phyloP scores from a whole-genome alignment of 2,329 filamentous ascomycete species.

The Aspergillus texensis region DNA sequence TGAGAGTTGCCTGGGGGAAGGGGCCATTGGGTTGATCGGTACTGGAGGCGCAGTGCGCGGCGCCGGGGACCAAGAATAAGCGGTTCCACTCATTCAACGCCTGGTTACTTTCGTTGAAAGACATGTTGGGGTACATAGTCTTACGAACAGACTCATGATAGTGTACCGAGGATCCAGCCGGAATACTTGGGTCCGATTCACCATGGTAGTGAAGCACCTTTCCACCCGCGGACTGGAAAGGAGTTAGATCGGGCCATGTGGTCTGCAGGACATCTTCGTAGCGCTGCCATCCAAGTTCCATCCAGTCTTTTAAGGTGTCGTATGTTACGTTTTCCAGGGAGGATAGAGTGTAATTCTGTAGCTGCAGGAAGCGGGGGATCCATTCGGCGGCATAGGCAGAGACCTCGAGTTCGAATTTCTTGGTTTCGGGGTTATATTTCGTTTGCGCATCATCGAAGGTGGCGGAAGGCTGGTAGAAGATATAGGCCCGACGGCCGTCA shows the following conservation, averaged over 20 bases:
- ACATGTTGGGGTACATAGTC: conserved; percentile 52
- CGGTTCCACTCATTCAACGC: conserved; percentile 58
- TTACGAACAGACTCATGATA: conserved; percentile 58
- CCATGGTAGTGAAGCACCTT: conserved; percentile 64
- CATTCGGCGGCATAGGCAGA: conserved; percentile 43
- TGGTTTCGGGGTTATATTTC: conserved; percentile 27
- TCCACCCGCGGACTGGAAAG: conserved; percentile 54
- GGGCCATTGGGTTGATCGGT: conserved; percentile 45
- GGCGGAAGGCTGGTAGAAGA: conserved; percentile 34
- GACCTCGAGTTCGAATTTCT: conserved; percentile 33
- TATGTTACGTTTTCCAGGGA: conserved; percentile 56
- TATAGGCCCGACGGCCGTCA: conserved; percentile 44
- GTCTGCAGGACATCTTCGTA: conserved; percentile 59
- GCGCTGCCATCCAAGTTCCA: conserved; percentile 50
- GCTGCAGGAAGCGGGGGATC: conserved; percentile 32
- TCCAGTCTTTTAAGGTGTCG: conserved; percentile 59
- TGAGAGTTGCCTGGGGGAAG: conserved; percentile 51
- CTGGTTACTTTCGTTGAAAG: conserved; percentile 41
- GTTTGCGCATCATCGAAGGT: conserved; percentile 30
- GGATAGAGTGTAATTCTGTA: conserved; percentile 41
- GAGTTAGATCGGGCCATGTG: conserved; percentile 55
- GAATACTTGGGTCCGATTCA: conserved; percentile 57
- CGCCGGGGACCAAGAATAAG: conserved; percentile 59
- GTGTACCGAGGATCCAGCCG: conserved; percentile 56
- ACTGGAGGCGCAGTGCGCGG: conserved; percentile 55